A percentile compares a stretch with the other conserved stretches of the same genome.
Conservation (phyloP, 78 protist species). For the Salpingoeca rosetta region DNA sequence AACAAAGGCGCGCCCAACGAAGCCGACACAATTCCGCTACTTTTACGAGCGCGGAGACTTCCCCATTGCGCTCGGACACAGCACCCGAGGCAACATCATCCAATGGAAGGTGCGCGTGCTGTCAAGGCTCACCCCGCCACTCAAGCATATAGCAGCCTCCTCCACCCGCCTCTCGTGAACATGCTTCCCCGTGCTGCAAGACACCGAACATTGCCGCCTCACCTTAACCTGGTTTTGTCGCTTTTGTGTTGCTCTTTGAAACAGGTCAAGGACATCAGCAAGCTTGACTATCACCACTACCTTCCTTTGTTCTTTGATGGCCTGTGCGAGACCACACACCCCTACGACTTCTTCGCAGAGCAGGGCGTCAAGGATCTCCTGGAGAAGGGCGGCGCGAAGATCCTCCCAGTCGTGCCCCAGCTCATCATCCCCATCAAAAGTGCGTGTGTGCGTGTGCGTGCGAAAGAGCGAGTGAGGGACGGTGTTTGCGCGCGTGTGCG, state of each 20-base stretch:
- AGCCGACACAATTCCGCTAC: slow-evolving; percentile 57
- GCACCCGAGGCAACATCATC: slow-evolving; percentile 46
- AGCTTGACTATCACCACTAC: slow-evolving; percentile 88
- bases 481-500: no score
- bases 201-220: no score
- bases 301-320: slow-evolving; percentile 92
- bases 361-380: slow-evolving; percentile 70
- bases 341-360: slow-evolving; percentile 73
- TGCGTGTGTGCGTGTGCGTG: background rate
- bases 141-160: no score
- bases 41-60: slow-evolving; percentile 90
- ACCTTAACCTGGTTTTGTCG: background rate
- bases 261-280: slow-evolving; percentile 39
- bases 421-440: slow-evolving; percentile 85
- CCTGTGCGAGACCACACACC: slow-evolving; percentile 75
- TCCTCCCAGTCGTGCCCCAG: slow-evolving; percentile 82
- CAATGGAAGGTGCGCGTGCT: slow-evolving; percentile 68
- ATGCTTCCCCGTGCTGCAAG: no score
- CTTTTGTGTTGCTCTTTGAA: background rate
- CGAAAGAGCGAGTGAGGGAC: background rate
- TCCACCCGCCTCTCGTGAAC: no score
- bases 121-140: no score
- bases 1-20: background rate
- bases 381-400: slow-evolving; percentile 60
- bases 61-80: slow-evolving; percentile 72